These are phyloP conservation scores for Yarrowia sp. DNA, from an alignment of 805 yeast species.

Conservation along the genomic window DNA sequence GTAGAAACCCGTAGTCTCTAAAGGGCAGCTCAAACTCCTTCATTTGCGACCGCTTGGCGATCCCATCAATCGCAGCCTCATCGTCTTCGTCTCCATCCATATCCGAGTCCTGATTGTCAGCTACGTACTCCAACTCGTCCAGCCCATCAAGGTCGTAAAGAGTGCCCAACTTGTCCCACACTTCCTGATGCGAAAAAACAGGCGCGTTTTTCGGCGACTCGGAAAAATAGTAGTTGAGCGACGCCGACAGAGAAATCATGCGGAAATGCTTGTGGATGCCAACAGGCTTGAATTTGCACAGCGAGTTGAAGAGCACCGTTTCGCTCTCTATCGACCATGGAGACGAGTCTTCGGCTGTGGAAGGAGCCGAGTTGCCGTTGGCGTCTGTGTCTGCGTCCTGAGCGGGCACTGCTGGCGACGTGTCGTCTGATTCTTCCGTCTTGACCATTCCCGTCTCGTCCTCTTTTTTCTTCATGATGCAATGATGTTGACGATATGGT, in stretches of 20 bases:
- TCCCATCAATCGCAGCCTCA: constrained; percentile 17
- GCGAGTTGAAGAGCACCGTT: constrained; percentile 54
- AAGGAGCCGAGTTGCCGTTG: too few relatives aligned
- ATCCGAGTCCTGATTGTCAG: constrained; percentile 3
- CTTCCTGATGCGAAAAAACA: constrained; percentile 46
- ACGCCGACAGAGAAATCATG: constrained; percentile 36
- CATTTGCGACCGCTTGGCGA: constrained; percentile 17
- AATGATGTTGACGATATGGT: background rate
- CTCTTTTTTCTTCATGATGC: background rate
- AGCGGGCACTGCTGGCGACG: background rate
- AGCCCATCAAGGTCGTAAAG: constrained; percentile 57
- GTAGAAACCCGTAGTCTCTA: constrained; percentile 5
- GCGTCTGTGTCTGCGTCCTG: background rate
- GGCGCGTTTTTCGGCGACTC: constrained; percentile 30
- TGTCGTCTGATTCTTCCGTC: background rate
- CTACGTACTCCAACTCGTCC: constrained; percentile 47
- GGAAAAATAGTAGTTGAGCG: constrained; percentile 33
- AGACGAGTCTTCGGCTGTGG: background rate
- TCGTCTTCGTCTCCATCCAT: constrained; percentile 21
- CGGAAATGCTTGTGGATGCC: constrained; percentile 47
- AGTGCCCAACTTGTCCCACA: constrained; percentile 54
- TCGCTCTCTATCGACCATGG: constrained; percentile 63
- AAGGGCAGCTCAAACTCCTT: constrained; percentile 15
- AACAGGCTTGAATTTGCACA: constrained; percentile 65
- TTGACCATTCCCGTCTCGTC: background rate